Evolutionary conservation across 2,329 filamentous ascomycete genomes (phyloP).

Genomic region (Diaporthe sp.): DNA sequence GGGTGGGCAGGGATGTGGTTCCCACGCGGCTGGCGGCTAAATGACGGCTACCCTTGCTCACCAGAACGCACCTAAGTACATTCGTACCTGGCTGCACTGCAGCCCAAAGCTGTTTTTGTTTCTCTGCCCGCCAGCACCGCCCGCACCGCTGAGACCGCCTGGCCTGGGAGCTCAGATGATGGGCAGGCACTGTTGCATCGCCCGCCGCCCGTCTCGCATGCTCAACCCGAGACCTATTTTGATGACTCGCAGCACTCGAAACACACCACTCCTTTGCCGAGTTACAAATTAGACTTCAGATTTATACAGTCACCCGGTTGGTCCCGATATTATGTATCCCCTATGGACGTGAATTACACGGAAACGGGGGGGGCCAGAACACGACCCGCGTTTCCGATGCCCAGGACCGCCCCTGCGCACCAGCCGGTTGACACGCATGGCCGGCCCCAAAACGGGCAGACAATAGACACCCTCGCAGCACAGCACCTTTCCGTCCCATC

Average conservation of each 20-base stretch:
- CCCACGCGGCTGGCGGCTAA: conserved; percentile 21
- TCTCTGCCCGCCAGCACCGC: neutral
- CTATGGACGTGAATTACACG: conserved; percentile 9
- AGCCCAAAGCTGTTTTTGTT: neutral
- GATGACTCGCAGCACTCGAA: conserved; percentile 30
- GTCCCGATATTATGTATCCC: conserved; percentile 13
- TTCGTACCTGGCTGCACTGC: neutral
- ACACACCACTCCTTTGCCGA: conserved; percentile 22
- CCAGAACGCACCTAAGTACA: neutral
- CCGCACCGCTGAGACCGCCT: neutral
- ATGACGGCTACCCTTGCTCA: neutral
- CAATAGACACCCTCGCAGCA: neutral
- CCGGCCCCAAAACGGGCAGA: neutral
- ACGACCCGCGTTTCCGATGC: conserved; percentile 10
- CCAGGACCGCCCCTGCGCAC: conserved; percentile 16
- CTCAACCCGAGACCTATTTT: conserved; percentile 1
- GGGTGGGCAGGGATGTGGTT: conserved; percentile 9
- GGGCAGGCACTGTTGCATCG: neutral
- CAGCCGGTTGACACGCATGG: neutral
- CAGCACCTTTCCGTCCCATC: conserved; percentile 16
- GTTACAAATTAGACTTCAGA: conserved; percentile 28
- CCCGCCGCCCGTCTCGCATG: neutral
- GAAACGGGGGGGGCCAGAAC: neutral
- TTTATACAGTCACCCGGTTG: conserved; percentile 25
- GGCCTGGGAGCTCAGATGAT: conserved; percentile 7